Percentiles rank a stretch among this genome's conserved stretches.
Evolutionary conservation across 352 stramenopile species (phyloP).

Genomic region (Phytophthora syringae): DNA sequence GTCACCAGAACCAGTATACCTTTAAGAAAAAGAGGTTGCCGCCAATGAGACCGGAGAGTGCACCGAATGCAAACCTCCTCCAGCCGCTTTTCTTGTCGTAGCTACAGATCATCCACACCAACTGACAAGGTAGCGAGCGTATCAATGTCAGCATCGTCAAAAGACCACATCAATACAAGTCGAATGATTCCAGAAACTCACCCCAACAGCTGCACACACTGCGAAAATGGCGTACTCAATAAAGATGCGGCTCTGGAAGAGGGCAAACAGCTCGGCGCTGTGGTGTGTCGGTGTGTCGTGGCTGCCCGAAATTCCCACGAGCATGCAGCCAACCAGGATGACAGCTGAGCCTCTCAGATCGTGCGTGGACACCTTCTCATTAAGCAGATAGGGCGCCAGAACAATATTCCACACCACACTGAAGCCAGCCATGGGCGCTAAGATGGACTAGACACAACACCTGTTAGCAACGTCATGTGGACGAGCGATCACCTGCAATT

Average conservation of each 20-base stretch:
- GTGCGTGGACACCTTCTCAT: constrained; percentile 78
- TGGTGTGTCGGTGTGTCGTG: constrained; percentile 81
- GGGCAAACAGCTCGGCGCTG: constrained; percentile 78
- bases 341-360: constrained; percentile 77
- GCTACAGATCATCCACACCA: constrained; percentile 77
- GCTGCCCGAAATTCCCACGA: constrained; percentile 83
- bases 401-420: constrained; percentile 91
- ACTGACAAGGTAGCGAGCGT: constrained; percentile 47
- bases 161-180: neutral
- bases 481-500: neutral
- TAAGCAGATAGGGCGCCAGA: constrained; percentile 79
- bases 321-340: constrained; percentile 77
- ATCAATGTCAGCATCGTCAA: constrained; percentile 11
- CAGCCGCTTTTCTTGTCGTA: constrained; percentile 69
- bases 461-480: constrained; percentile 29
- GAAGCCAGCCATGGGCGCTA: constrained; percentile 87
- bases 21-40: constrained; percentile 90
- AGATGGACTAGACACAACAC: constrained; percentile 68
- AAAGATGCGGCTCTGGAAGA: constrained; percentile 79
- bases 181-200: constrained; percentile 33
- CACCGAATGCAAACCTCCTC: constrained; percentile 83
- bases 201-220: constrained; percentile 40
- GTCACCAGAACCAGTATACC: constrained; percentile 36
- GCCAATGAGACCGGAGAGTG: constrained; percentile 80
- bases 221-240: constrained; percentile 70